phyloP scores from a whole-genome alignment of 1,139 yeast genomes.

The Zhuliangozyma blackwelliae region DNA sequence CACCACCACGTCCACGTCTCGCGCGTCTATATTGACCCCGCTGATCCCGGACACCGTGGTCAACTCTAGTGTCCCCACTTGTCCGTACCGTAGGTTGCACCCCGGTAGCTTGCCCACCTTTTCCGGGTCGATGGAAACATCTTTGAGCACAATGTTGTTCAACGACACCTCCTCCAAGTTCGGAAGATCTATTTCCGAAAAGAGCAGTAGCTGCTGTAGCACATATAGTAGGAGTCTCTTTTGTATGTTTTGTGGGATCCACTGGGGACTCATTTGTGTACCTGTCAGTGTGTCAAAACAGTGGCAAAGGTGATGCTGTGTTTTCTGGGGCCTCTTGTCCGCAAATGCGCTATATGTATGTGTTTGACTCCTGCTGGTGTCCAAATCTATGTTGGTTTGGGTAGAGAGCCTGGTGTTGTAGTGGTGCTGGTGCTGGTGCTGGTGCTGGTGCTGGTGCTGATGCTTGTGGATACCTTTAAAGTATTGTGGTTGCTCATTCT shows the following conservation, averaged over 20 bases:
- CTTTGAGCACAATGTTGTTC: constrained; percentile 49
- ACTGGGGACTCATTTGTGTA: constrained; percentile 52
- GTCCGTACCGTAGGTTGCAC: constrained; percentile 59
- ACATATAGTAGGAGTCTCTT: constrained; percentile 75
- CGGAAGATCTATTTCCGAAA: constrained; percentile 76
- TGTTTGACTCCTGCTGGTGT: no score
- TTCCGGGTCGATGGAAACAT: constrained; percentile 70
- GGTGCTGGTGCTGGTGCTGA: no score
- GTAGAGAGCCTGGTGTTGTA: no score
- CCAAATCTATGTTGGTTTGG: neutral
- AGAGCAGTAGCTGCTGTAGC: constrained; percentile 75
- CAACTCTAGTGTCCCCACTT: constrained; percentile 48
- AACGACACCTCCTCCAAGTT: constrained; percentile 74
- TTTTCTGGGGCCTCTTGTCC: no score
- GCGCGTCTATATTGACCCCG: constrained; percentile 62
- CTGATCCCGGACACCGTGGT: constrained; percentile 30
- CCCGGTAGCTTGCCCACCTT: constrained; percentile 66
- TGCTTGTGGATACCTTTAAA: no score
- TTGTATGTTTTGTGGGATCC: constrained; percentile 84
- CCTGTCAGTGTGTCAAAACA: no score
- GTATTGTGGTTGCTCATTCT: no score
- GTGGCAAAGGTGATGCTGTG: no score
- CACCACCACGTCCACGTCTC: constrained; percentile 52
- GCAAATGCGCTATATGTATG: no score
- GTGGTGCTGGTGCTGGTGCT: no score